phyloP scores from a whole-genome alignment of 2,329 filamentous ascomycete species.

The Exophiala sideris region DNA sequence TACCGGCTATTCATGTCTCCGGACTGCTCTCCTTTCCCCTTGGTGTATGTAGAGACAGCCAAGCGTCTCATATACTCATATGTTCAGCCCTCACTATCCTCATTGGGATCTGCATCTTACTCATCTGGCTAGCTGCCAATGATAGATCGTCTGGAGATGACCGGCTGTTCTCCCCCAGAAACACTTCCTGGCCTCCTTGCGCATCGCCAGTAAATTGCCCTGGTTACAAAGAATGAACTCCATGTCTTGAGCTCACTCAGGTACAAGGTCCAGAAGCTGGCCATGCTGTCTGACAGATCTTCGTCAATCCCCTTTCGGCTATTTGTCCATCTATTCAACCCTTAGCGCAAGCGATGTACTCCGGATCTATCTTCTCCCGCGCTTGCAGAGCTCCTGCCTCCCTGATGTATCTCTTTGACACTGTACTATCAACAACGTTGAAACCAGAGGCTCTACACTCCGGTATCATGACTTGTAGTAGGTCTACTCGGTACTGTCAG shows the following conservation, averaged over 20 bases:
- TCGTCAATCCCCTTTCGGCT: not conserved
- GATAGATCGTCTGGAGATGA: not conserved
- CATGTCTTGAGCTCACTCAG: not conserved
- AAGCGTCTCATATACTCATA: slow-evolving; percentile 13
- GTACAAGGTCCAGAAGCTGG: not conserved
- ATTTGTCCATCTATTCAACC: not conserved
- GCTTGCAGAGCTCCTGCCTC: not conserved
- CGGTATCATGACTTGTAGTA: slow-evolving; percentile 25
- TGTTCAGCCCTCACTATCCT: not conserved
- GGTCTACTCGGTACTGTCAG: slow-evolving; percentile 4
- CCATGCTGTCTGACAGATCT: not conserved
- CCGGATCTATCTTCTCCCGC: slow-evolving; percentile 1
- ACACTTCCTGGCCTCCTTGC: not conserved
- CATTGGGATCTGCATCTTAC: not conserved
- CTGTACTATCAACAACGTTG: slow-evolving; percentile 11
- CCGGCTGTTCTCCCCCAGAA: not conserved
- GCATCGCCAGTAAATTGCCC: slow-evolving; percentile 4
- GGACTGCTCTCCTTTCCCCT: not conserved
- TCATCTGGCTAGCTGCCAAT: not conserved
- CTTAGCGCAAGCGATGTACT: not conserved
- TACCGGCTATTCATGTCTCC: slow-evolving; percentile 17
- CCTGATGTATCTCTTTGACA: slow-evolving; percentile 13
- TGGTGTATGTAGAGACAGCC: slow-evolving; percentile 11
- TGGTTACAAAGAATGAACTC: not conserved
- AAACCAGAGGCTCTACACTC: slow-evolving; percentile 15